Base-by-base conservation (phyloP, 768 basidiomycete genomes). In the Phanerodontia chrysosporium region DNA sequence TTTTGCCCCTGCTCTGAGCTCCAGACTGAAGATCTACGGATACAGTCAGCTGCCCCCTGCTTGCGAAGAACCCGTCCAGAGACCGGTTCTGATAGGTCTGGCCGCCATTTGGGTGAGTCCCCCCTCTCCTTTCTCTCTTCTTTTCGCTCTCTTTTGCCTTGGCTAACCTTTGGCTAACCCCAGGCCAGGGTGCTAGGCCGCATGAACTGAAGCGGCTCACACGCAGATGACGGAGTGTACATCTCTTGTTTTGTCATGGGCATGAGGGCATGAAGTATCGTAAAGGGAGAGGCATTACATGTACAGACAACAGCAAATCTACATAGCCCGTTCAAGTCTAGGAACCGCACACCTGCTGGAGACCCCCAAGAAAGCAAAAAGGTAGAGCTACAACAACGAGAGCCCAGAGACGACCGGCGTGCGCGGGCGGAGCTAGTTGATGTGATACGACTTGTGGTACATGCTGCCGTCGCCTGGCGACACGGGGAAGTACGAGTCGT, bases 401-500 rank as follows among this genome's bases (percentile, higher is more conserved):
- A 42, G 39, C 39, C 39, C 8, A 42, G 39, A 5, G 39, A 42
- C 8, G 39, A 42, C 18, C 39, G 18, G 39, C 39, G 18, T 42
- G 39, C 39, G 51, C 55, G 46, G 51, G 59, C 62, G 59, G 48
- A 62, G 53, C 44, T 42, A 51, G 51, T 62, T 62, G 51, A 69
- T 64, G 51, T 67, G 68, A 46, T 70, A 70, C 48, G 67, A 53
- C 61, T 70, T 70, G 53, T 68, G 67, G 45, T 65, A 70, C n/a
- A 65, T 64, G 18, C 60, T 63, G 30, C 60, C 62, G 49, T 69
- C 64, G 21, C 82, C 52, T 73, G 72, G 58, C 45, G 79, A 72
- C 60, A 84, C 75, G 32, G 86, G 82, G 67, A 89, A 89, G 71
- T 89, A 89, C 5, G 87, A 77, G 56, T 85, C 87, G 72, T 86